A percentile compares a stretch with the other conserved stretches of the same genome.
phyloP scores from a whole-genome alignment of 345 rosid species.

The Erucastrum elatum region DNA sequence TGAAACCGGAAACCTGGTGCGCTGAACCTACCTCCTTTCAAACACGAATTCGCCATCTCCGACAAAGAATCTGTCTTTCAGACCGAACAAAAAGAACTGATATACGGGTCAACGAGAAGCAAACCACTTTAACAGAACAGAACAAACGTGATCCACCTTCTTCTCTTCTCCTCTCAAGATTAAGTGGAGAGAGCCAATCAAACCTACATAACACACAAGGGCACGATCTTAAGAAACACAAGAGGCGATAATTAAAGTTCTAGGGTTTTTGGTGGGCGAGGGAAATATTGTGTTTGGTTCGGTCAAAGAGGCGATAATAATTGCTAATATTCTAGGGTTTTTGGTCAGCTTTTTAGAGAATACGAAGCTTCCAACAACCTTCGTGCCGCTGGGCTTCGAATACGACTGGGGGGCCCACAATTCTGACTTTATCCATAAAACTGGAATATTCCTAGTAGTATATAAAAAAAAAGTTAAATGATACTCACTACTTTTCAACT shows the following conservation, averaged over 20 bases:
- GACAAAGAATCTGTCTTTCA: background rate
- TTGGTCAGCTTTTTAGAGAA: background rate
- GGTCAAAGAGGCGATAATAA: background rate
- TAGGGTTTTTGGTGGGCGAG: conserved; percentile 21
- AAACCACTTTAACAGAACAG: conserved; percentile 10
- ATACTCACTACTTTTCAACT: too few species aligned
- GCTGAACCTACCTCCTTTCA: conserved; percentile 48
- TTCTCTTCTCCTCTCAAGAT: conserved; percentile 6
- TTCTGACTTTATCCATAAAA: background rate
- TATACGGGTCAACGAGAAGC: conserved; percentile 11
- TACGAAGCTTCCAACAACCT: conserved; percentile 14
- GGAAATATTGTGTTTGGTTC: background rate
- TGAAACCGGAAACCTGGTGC: conserved; percentile 97
- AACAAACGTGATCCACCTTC: background rate
- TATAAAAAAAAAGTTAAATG: too few species aligned
- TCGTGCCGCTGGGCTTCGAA: background rate
- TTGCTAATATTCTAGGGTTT: background rate
- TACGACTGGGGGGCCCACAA: conserved; percentile 1
- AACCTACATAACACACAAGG: conserved; percentile 17
- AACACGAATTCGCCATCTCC: conserved; percentile 32
- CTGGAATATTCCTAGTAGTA: too few species aligned
- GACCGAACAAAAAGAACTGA: background rate
- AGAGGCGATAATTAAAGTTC: background rate
- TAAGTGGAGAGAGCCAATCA: conserved; percentile 11
- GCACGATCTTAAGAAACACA: background rate